Conservation (phyloP, 805 yeast genomes). For the Sugiyamaella floridensis region DNA sequence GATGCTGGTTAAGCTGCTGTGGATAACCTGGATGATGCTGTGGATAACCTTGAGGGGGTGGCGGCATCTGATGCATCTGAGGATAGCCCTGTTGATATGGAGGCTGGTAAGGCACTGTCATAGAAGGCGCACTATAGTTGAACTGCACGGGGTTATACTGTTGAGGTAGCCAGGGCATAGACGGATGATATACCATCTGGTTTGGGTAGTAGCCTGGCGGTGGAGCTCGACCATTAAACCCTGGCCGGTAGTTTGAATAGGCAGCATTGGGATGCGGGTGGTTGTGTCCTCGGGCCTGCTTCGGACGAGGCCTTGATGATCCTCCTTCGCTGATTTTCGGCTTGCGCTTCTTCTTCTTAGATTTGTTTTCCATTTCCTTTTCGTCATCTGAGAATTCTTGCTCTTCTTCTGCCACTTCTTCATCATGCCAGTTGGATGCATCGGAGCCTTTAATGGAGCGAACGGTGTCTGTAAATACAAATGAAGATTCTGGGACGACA, state of each 20-base stretch:
- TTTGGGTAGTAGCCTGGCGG: background rate
- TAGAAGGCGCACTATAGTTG: background rate
- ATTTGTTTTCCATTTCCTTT: conserved; percentile 66
- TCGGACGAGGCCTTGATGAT: background rate
- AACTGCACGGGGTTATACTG: conserved; percentile 10
- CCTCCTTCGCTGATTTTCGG: conserved; percentile 28
- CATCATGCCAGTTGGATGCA: conserved; percentile 92
- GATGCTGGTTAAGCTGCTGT: background rate
- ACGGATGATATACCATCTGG: background rate
- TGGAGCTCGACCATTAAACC: background rate
- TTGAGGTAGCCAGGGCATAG: conserved; percentile 15
- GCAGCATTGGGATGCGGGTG: conserved; percentile 5
- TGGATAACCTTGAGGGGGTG: background rate
- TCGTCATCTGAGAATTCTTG: conserved; percentile 96
- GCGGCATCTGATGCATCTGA: background rate
- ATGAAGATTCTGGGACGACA: conserved; percentile 75
- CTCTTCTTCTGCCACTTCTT: conserved; percentile 87
- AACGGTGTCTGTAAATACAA: conserved; percentile 66
- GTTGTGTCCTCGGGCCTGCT: conserved; percentile 6
- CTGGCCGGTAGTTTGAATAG: background rate
- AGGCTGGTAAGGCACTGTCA: background rate
- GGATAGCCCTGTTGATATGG: background rate
- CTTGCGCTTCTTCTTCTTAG: conserved; percentile 52
- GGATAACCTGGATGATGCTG: background rate
- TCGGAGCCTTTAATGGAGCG: conserved; percentile 78